A percentile compares a stretch with the other conserved stretches of the same genome.
Evolutionary conservation across 805 yeast genomes (phyloP).

Genomic region (Kuraishia piskuri): DNA sequence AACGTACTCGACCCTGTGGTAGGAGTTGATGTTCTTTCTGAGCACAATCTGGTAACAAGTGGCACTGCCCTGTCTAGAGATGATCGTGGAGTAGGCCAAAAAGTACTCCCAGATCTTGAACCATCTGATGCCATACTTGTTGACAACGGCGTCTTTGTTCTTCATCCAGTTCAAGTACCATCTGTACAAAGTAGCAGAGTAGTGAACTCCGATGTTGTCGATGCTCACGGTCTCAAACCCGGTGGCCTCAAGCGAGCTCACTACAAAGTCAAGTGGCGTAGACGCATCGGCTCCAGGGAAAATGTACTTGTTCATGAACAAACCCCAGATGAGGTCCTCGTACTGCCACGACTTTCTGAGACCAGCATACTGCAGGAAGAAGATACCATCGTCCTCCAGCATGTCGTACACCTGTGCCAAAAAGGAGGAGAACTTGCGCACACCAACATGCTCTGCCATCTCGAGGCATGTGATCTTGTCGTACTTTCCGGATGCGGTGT

Average conservation of each 20-base stretch:
- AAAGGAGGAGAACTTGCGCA: conserved; percentile 70
- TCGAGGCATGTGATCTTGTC: conserved; percentile 86
- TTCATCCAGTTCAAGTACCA: conserved; percentile 95
- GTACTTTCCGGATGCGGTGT: conserved; percentile 40
- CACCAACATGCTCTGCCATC: conserved; percentile 96
- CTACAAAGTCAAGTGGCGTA: conserved; percentile 82
- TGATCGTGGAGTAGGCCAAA: conserved; percentile 73
- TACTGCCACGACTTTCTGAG: conserved; percentile 90
- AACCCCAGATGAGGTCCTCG: conserved; percentile 90
- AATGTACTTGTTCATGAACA: conserved; percentile 91
- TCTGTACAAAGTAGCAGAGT: conserved; percentile 84
- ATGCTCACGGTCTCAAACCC: conserved; percentile 80
- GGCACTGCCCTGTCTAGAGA: conserved; percentile 90
- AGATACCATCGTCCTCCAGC: conserved; percentile 87
- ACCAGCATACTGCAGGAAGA: conserved; percentile 85
- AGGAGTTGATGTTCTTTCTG: conserved; percentile 82
- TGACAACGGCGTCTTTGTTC: conserved; percentile 65
- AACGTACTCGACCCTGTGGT: conserved; percentile 74
- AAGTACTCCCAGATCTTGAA: conserved; percentile 90
- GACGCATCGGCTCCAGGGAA: conserved; percentile 98
- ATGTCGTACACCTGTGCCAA: conserved; percentile 74
- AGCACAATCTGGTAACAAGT: conserved; percentile 85
- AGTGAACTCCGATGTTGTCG: conserved; percentile 89
- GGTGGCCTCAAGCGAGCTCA: conserved; percentile 65
- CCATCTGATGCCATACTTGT: conserved; percentile 85